Conservation (phyloP, 2,329 filamentous ascomycete species). For the Cladorrhinum sp. region DNA sequence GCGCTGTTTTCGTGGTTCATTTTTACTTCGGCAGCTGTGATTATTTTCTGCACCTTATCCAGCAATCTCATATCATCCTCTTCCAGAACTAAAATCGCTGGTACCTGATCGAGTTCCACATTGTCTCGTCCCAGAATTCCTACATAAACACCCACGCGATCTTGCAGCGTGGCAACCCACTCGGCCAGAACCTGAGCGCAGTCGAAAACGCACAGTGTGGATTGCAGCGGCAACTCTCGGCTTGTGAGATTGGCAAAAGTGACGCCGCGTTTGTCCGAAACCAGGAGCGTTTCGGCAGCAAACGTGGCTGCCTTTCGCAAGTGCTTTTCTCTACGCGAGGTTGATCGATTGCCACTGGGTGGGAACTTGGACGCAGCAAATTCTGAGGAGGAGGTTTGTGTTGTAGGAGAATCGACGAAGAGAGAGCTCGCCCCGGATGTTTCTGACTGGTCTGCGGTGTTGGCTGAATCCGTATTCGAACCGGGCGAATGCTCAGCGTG, state of each 20-base stretch:
- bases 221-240: conserved; percentile 83
- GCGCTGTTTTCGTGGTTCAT: conserved; percentile 58
- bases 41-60: conserved; percentile 75
- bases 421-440: conserved; percentile 45
- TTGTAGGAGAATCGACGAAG: conserved; percentile 51
- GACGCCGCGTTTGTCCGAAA: conserved; percentile 81
- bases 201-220: conserved; percentile 88
- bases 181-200: conserved; percentile 92
- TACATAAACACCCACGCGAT: conserved; percentile 85
- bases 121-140: conserved; percentile 82
- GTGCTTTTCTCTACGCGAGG: conserved; percentile 77
- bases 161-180: conserved; percentile 90
- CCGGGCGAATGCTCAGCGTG: conserved; percentile 63
- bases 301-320: conserved; percentile 94
- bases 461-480: conserved; percentile 44
- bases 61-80: conserved; percentile 87
- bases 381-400: conserved; percentile 50
- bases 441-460: conserved; percentile 44
- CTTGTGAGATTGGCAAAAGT: conserved; percentile 82
- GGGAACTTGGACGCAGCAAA: conserved; percentile 41
- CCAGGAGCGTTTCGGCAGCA: conserved; percentile 84
- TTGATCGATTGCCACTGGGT: conserved; percentile 38
- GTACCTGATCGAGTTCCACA: conserved; percentile 74
- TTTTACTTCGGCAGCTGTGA: conserved; percentile 75
- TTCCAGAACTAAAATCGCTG: conserved; percentile 84